A percentile compares a stretch with the other conserved stretches of the same genome.
Conservation (phyloP, 139 green algal genomes). For the Raphidocelis subcapitata region DNA sequence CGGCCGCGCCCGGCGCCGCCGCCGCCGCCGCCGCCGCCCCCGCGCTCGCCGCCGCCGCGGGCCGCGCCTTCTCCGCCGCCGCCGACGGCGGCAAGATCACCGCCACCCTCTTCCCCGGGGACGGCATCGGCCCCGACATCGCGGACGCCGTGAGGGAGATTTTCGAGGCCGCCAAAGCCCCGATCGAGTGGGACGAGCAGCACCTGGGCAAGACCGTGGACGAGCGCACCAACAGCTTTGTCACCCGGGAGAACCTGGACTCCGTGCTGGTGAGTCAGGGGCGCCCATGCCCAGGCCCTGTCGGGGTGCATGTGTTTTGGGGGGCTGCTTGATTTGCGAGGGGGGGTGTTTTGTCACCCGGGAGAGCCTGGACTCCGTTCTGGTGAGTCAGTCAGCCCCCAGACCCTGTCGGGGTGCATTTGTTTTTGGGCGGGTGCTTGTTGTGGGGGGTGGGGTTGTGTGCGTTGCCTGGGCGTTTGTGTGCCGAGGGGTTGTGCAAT, state of each 20-base stretch:
- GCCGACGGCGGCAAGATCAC: conserved; percentile 21
- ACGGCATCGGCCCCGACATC: conserved; percentile 95
- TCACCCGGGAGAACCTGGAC: conserved; percentile 93
- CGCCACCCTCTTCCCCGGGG: conserved; percentile 74
- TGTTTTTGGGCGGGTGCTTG: neutral
- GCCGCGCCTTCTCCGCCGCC: no score
- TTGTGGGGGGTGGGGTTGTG: no score
- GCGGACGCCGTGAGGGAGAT: conserved; percentile 75
- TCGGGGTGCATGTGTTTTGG: neutral
- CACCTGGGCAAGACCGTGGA: conserved; percentile 80
- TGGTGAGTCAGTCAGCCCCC: conserved; percentile 48
- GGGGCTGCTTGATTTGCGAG: neutral
- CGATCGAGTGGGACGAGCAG: conserved; percentile 93
- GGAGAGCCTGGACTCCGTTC: conserved; percentile 93
- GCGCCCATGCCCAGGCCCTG: no score
- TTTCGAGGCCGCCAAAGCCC: conserved; percentile 74
- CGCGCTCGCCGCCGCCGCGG: no score
- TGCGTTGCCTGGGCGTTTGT: no score
- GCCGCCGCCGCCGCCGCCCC: no score
- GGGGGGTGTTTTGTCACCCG: conserved; percentile 88
- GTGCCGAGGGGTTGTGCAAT: no score
- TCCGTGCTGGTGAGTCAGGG: conserved; percentile 77
- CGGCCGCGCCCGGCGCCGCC: no score
- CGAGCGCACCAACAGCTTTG: conserved; percentile 88
- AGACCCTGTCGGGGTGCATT: neutral